Conservation (phyloP, 2,329 filamentous ascomycete genomes). For the Cordyceps farinosa region DNA sequence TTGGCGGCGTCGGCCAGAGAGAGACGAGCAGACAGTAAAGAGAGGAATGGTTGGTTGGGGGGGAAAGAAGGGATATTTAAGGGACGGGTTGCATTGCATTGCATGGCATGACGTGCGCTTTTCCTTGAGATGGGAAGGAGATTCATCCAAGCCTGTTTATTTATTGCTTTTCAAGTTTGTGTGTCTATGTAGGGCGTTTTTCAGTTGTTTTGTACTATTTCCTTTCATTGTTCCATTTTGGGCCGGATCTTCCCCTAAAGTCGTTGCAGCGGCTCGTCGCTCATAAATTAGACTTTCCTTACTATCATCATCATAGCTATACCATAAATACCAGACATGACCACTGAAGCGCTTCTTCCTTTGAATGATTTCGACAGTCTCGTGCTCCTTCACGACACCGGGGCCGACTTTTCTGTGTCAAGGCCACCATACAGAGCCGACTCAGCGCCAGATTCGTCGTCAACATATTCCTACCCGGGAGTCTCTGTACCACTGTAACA, state of each 20-base stretch:
- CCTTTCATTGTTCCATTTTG: conserved; percentile 4
- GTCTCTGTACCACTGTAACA: too few species aligned
- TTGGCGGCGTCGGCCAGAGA: conserved; percentile 13
- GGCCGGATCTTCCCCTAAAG: not conserved
- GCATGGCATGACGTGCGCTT: not conserved
- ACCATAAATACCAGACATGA: not conserved
- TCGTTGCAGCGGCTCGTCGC: not conserved
- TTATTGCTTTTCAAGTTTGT: not conserved
- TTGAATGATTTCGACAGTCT: too few species aligned
- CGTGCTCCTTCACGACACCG: too few species aligned
- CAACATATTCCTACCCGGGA: too few species aligned
- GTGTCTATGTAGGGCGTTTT: not conserved
- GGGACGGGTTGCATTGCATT: not conserved
- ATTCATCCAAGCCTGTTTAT: not conserved
- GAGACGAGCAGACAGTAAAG: not conserved
- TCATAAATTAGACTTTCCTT: not conserved
- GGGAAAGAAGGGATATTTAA: not conserved
- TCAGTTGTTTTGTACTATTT: not conserved
- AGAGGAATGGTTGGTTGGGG: not conserved
- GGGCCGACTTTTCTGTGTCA: too few species aligned
- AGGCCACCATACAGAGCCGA: too few species aligned
- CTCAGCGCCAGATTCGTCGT: too few species aligned
- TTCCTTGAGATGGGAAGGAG: not conserved
- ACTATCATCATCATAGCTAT: not conserved
- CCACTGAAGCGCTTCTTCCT: too few species aligned